Evolutionary conservation across 2,329 filamentous ascomycete species (phyloP).

Genomic region (Colletotrichum tropicale): DNA sequence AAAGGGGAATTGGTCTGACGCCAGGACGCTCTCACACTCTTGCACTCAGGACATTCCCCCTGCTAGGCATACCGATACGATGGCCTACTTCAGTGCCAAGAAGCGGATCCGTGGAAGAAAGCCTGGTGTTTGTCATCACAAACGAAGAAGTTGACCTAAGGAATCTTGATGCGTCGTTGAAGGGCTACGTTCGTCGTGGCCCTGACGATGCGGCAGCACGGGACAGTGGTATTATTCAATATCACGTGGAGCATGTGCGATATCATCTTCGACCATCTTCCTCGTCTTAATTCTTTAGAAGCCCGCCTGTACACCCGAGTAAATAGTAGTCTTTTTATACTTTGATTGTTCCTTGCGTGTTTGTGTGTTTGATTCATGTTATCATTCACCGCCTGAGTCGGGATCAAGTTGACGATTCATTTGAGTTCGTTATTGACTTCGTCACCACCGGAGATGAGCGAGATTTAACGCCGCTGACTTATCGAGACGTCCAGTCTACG

Average conservation of each 20-base stretch:
- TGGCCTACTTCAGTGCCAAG: no score
- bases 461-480: neutral
- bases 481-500: rapidly evolving
- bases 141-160: neutral
- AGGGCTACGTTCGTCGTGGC: neutral
- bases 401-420: neutral
- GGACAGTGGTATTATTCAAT: neutral
- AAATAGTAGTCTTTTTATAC: no score
- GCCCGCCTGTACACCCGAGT: no score
- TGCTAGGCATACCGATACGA: no score
- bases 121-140: neutral
- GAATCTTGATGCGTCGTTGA: neutral
- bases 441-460: neutral
- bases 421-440: neutral
- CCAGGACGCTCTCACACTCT: no score
- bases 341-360: neutral
- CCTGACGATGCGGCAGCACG: neutral
- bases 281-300: neutral
- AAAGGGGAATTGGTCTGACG: no score
- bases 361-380: no score
- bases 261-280: neutral
- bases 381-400: neutral
- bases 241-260: neutral
- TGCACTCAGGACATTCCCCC: no score
- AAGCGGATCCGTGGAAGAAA: neutral